Evolutionary conservation across 202 grass and related monocot species (phyloP).

Genomic region (Eragrostis tef): DNA sequence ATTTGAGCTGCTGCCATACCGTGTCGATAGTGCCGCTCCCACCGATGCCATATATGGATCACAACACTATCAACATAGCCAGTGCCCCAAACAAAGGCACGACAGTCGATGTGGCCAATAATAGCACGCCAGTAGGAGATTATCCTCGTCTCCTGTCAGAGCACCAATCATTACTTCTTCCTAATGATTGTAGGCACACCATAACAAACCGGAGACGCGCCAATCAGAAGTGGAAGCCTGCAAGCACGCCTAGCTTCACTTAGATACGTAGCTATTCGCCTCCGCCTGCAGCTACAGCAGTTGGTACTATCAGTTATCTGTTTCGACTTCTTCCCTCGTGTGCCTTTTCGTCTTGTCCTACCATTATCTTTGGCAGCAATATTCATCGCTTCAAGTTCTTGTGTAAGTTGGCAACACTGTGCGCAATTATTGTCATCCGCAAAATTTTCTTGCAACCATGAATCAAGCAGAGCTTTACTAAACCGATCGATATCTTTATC

Average conservation of each 20-base stretch:
- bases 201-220: slow-evolving; percentile 90
- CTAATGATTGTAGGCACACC: slow-evolving; percentile 75
- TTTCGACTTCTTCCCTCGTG: slow-evolving; percentile 31
- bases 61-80: background rate
- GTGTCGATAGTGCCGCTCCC: background rate
- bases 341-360: slow-evolving; percentile 52
- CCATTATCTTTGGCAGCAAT: slow-evolving; percentile 44
- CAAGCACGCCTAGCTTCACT: slow-evolving; percentile 77
- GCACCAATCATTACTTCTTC: slow-evolving; percentile 44
- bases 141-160: slow-evolving; percentile 22
- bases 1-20: background rate
- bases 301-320: slow-evolving; percentile 32
- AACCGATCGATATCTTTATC: slow-evolving; percentile 84
- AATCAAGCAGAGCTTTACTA: slow-evolving; percentile 71
- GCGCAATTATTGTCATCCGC: slow-evolving; percentile 39
- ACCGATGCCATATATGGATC: background rate
- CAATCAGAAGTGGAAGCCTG: slow-evolving; percentile 69
- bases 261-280: slow-evolving; percentile 66
- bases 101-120: background rate
- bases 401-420: slow-evolving; percentile 41
- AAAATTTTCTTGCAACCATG: slow-evolving; percentile 63
- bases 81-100: background rate
- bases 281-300: slow-evolving; percentile 50
- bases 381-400: slow-evolving; percentile 53
- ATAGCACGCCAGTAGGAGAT: background rate